These are phyloP conservation scores for Fusarium robinianum DNA, from an alignment of 2,329 filamentous ascomycete species.

Conservation along the genomic window DNA sequence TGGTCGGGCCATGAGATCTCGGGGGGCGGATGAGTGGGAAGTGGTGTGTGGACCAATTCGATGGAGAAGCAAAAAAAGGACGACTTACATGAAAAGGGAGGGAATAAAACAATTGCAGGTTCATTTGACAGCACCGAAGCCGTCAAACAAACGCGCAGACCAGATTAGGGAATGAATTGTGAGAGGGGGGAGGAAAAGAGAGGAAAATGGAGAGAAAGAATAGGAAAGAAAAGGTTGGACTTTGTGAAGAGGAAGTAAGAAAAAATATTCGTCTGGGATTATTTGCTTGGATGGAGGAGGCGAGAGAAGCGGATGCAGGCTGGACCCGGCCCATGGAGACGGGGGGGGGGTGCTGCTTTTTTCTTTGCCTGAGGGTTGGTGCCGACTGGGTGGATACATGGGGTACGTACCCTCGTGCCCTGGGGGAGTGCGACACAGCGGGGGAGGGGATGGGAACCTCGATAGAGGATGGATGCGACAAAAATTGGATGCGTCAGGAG, in stretches of 20 bases:
- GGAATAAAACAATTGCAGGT: conserved; percentile 77
- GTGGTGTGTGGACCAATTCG: conserved; percentile 29
- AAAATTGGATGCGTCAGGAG: conserved; percentile 24
- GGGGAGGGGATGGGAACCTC: not conserved
- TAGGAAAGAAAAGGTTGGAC: conserved; percentile 21
- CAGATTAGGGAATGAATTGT: conserved; percentile 35
- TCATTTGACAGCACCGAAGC: conserved; percentile 91
- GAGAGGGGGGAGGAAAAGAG: conserved; percentile 21
- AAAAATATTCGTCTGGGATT: conserved; percentile 34
- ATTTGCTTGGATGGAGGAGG: conserved; percentile 29
- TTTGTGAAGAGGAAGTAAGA: conserved; percentile 24
- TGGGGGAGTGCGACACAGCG: not conserved
- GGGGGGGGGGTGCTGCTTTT: conserved; percentile 39
- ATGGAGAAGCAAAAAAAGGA: conserved; percentile 16
- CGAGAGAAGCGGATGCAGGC: conserved; percentile 31
- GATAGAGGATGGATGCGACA: conserved; percentile 10
- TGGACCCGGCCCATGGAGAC: conserved; percentile 28
- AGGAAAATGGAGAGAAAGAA: conserved; percentile 29
- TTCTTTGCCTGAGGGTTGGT: conserved; percentile 36
- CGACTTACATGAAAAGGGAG: conserved; percentile 66
- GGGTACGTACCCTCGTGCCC: conserved; percentile 11
- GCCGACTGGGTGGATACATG: conserved; percentile 27
- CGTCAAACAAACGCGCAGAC: conserved; percentile 90
- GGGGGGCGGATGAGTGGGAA: conserved; percentile 20
- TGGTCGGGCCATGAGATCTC: conserved; percentile 35